These are phyloP conservation scores for Fagopyrum esculentum DNA, from an alignment of 148 eudicot genomes.

Conservation along the genomic window DNA sequence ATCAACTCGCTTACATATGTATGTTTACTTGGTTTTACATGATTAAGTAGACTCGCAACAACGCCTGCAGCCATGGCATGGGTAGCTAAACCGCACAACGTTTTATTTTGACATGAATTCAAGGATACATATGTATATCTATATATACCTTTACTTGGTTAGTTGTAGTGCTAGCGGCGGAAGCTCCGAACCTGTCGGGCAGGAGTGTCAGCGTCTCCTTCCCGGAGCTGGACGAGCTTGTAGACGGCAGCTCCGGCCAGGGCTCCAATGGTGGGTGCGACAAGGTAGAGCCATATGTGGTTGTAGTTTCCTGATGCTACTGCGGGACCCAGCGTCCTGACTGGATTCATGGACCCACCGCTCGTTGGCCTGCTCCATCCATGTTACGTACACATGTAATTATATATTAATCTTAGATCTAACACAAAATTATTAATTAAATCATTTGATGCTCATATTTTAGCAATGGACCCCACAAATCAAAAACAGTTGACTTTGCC, in stretches of 20 bases:
- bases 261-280: constrained; percentile 88
- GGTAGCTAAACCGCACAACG: too few species aligned
- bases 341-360: constrained; percentile 96
- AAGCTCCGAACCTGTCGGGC: constrained; percentile 74
- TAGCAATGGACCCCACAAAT: not conserved
- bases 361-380: constrained; percentile 60
- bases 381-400: not conserved
- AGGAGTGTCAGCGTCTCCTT: constrained; percentile 45
- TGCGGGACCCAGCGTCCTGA: constrained; percentile 88
- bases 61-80: too few species aligned
- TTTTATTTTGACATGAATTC: too few species aligned
- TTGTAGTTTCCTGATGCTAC: constrained; percentile 90
- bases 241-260: constrained; percentile 74
- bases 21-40: too few species aligned
- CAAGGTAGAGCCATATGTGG: constrained; percentile 69
- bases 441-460: not conserved
- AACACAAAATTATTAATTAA: not conserved
- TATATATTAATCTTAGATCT: not conserved
- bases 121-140: too few species aligned
- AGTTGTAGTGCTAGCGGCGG: constrained; percentile 37
- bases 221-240: constrained; percentile 68
- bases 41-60: too few species aligned
- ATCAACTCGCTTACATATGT: too few species aligned
- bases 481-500: not conserved
- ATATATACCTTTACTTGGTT: too few species aligned